Conservation (phyloP, 1,284 basidiomycete genomes). For the Rhodotorula sp. region DNA sequence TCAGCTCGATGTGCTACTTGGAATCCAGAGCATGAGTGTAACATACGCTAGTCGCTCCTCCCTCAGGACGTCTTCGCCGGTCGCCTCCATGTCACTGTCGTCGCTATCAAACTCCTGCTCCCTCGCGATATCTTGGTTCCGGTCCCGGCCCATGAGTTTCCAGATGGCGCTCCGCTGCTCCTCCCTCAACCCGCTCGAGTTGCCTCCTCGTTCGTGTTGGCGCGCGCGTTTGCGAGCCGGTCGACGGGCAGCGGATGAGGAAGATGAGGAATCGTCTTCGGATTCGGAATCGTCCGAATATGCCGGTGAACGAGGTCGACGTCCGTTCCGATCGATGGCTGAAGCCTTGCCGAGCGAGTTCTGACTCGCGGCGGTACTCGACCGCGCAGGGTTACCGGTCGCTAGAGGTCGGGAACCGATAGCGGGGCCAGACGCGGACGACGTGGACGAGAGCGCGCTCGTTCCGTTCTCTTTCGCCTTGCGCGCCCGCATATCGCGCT, state of each 20-base stretch:
- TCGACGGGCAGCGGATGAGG: slow-evolving; percentile 1
- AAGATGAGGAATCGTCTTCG: background rate
- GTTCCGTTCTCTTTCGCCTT: slow-evolving; percentile 4
- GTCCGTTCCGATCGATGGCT: too few relatives aligned
- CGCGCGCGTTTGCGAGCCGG: background rate
- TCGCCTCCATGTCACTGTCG: slow-evolving; percentile 35
- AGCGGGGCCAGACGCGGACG: background rate
- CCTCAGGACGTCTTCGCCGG: slow-evolving; percentile 8
- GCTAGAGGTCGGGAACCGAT: background rate
- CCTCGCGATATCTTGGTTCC: slow-evolving; percentile 7
- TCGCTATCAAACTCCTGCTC: slow-evolving; percentile 25
- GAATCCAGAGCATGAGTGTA: too few relatives aligned
- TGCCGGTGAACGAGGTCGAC: too few relatives aligned
- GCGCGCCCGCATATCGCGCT: slow-evolving; percentile 38
- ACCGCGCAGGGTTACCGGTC: too few relatives aligned
- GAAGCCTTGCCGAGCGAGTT: too few relatives aligned
- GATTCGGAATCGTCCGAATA: background rate
- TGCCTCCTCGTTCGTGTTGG: background rate
- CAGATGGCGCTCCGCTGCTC: slow-evolving; percentile 29
- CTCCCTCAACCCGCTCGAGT: slow-evolving; percentile 9
- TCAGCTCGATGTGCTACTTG: too few relatives aligned
- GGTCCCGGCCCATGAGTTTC: slow-evolving; percentile 28
- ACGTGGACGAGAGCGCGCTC: background rate
- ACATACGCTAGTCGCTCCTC: slow-evolving; percentile 35
- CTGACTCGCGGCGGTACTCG: too few relatives aligned